These are phyloP conservation scores for Cystobasidium tubakii DNA, from an alignment of 768 basidiomycete genomes.

Conservation along the genomic window DNA sequence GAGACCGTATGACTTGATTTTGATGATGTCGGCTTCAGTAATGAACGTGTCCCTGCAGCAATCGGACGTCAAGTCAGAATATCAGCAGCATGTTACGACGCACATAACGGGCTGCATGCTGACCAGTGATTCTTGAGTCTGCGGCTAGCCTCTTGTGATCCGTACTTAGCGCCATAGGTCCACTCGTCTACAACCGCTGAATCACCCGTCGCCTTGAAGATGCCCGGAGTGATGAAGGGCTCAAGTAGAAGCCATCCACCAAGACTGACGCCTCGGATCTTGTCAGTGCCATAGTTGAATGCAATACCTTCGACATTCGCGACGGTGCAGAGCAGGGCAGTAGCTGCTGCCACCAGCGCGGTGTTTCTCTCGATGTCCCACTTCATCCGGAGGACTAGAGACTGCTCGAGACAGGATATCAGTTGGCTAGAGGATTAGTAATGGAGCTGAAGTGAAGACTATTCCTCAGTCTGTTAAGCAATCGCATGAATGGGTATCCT, in stretches of 20 bases:
- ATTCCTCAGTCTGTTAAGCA: too few species aligned
- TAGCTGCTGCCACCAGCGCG: not conserved
- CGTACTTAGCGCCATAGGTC: constrained; percentile 31
- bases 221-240: constrained; percentile 74
- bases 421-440: not conserved
- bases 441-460: too few species aligned
- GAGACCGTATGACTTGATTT: constrained; percentile 32
- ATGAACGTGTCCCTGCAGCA: constrained; percentile 32
- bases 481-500: too few species aligned
- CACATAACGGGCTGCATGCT: too few species aligned
- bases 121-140: constrained; percentile 30
- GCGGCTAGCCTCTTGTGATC: not conserved
- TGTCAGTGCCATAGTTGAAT: constrained; percentile 59
- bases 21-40: constrained; percentile 12
- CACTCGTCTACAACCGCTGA: constrained; percentile 65
- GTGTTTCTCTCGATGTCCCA: not conserved
- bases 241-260: constrained; percentile 61
- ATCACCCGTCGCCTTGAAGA: constrained; percentile 66
- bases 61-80: not conserved
- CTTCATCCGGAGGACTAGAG: not conserved
- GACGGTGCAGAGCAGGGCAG: not conserved
- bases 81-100: not conserved
- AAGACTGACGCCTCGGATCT: constrained; percentile 76
- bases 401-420: not conserved
- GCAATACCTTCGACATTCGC: not conserved